Evolutionary conservation across 2,329 filamentous ascomycete genomes (phyloP), one percentile per base, ranked within the genome.

Genomic region (Dothideomycetes sp.): DNA sequence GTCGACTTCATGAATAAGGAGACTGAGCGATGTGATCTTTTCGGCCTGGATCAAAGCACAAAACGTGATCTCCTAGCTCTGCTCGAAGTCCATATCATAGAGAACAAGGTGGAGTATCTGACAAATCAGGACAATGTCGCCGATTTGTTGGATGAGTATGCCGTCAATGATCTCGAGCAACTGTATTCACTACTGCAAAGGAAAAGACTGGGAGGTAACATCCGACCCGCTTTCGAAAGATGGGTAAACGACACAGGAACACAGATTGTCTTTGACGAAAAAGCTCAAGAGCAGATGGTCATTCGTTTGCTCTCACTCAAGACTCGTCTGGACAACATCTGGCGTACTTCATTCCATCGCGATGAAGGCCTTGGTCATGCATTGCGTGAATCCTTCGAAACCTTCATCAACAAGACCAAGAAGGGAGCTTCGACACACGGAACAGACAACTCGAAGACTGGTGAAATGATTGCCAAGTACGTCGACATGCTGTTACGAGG

Each of bases 401-500:
- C 70, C 1, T 95, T 96, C 53, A 94, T 98, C 71, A 98, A 98
- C 60, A 84, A 91, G 59, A 75, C 71, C 4, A 82, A 82, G 56
- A 83, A 80, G 55, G 78, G 76, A 1, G 72, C 76, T 6, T 69
- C 78, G 4, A 80, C 77, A 4, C 89, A 83, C 75, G 77, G 78
- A 37, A 85, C 84, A 0, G 82, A 87, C 42, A 93, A 88, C 42
- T 86, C 87, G 13, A 96, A 94, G 68, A 86, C 94, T 11, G 91
- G 89, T 35, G 91, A 98, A 66, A 94, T 96, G 88, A 93, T 95
- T 51, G 93, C 91, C 20, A 96, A 95, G 62, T 88, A 96, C 53
- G 83, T 98, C 47, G 91, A 98, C 61, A 73, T 83, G 65, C 70
- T 98, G 15, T 73, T 98, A 22, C 80, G 87, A 41, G 86, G 86